phyloP scores from a whole-genome alignment of 106 monocot species.

The Dendrobium catenatum region DNA sequence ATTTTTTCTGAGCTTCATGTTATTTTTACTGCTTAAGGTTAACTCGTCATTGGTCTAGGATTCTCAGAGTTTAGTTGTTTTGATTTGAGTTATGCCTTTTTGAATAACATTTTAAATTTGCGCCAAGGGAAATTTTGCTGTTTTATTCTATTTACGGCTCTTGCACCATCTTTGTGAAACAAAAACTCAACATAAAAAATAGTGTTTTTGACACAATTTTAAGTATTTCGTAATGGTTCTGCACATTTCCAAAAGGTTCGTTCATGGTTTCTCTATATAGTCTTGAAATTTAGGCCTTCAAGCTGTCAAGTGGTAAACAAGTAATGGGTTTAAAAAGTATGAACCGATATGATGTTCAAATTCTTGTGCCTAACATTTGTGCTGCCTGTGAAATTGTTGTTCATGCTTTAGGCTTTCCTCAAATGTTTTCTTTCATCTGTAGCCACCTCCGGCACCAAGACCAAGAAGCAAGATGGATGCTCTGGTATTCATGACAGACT shows the following conservation, averaged over 20 bases:
- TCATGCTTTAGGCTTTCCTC: not conserved
- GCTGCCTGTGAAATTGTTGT: not conserved
- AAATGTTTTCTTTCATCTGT: slow-evolving; percentile 11
- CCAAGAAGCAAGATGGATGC: slow-evolving; percentile 72
- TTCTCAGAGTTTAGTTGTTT: not conserved
- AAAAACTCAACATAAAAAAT: too few species aligned
- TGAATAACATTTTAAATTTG: not conserved
- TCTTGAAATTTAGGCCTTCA: too few species aligned
- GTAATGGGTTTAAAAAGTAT: not conserved
- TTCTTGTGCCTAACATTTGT: not conserved
- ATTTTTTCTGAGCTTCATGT: not conserved
- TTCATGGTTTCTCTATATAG: not conserved
- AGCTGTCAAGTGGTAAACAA: too few species aligned
- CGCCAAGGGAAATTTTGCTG: not conserved
- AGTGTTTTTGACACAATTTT: too few species aligned
- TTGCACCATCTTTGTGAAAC: not conserved
- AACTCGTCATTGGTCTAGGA: not conserved
- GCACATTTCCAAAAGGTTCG: not conserved
- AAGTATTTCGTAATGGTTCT: too few species aligned
- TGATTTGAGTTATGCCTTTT: not conserved
- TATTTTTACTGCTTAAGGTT: not conserved
- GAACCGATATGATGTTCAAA: not conserved
- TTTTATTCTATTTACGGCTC: not conserved
- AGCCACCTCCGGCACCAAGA: slow-evolving; percentile 70
- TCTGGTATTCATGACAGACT: slow-evolving; percentile 57